Base-by-base conservation (phyloP, 75 land plant species). In the Ceratopteris richardii region DNA sequence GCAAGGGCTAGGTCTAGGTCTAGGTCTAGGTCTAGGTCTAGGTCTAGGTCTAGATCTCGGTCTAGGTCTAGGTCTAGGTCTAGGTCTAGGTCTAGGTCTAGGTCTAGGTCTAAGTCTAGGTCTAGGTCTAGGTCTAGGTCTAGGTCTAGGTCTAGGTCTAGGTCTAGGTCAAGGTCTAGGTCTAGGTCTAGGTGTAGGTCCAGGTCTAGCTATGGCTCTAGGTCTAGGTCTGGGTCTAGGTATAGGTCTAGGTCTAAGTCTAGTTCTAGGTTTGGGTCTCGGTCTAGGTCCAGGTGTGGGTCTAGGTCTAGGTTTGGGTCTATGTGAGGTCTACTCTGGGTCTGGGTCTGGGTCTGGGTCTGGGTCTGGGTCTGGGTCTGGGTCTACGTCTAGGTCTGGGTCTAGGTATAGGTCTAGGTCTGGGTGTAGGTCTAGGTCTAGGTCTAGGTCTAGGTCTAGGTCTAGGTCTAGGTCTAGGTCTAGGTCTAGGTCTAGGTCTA, bases 1-100 rank as follows among this genome's bases (percentile, higher is more conserved):
- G n/a, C n/a, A n/a, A n/a, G n/a, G n/a, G n/a, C n/a, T n/a, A n/a
- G n/a, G n/a, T n/a, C 42, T 40, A 10, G 42, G 9, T 40, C 42
- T 40, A 40, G 13, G 42, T 40, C 14, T 40, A 14, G 42, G 14
- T 40, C 42, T 40, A 40, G 42, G 42, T 40, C 42, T 40, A 14
- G 42, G n/a, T n/a, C 13, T n/a, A n/a, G n/a, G n/a, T n/a, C n/a
- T n/a, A n/a, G n/a, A n/a, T n/a, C n/a, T n/a, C n/a, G n/a, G n/a
- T 40, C 42, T 40, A 40, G 42, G 42, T 40, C 42, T 40, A 10
- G 42, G 42, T 40, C 42, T 40, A 40, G 42, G 42, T 40, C 42
- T 40, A 40, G 42, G 42, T 40, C 42, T 40, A 40, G 14, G 14
- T 40, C 14, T 40, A 14, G 42, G 42, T 40, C 42, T 40, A 40